phyloP scores from a whole-genome alignment of 1,284 basidiomycete species.

The Leccinum variabile region DNA sequence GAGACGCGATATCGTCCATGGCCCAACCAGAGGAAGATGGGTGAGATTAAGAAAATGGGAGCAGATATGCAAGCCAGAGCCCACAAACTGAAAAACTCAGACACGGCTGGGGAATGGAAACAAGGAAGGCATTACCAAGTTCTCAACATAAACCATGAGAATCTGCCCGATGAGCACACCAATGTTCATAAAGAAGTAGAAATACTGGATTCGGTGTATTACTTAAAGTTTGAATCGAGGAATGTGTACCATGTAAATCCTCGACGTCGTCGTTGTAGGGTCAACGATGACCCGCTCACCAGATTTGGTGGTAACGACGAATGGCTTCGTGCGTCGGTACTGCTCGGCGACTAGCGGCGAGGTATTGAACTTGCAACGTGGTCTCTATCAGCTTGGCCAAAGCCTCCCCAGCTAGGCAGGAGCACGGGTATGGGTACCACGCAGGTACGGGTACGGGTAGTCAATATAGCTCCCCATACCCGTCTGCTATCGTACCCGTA shows the following conservation, averaged over 20 bases:
- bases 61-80: constrained; percentile 69
- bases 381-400: no score
- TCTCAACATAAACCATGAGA: constrained; percentile 71
- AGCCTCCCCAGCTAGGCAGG: no score
- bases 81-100: constrained; percentile 49
- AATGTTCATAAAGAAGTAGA: constrained; percentile 79
- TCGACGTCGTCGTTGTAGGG: constrained; percentile 67
- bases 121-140: constrained; percentile 40
- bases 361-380: constrained; percentile 64
- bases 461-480: no score
- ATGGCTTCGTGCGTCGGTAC: constrained; percentile 57
- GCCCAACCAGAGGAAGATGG: constrained; percentile 68
- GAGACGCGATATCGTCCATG: constrained; percentile 64
- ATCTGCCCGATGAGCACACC: constrained; percentile 74
- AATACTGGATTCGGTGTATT: constrained; percentile 49
- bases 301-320: constrained; percentile 50
- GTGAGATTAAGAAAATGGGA: constrained; percentile 73
- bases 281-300: constrained; percentile 85
- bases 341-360: constrained; percentile 82
- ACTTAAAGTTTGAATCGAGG: neutral
- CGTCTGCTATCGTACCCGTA: no score
- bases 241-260: constrained; percentile 65
- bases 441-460: no score
- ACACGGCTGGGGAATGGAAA: neutral
- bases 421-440: no score